Evolutionary conservation across 164 flowering plant genomes (phyloP).

Genomic region (Brasenia schreberi): DNA sequence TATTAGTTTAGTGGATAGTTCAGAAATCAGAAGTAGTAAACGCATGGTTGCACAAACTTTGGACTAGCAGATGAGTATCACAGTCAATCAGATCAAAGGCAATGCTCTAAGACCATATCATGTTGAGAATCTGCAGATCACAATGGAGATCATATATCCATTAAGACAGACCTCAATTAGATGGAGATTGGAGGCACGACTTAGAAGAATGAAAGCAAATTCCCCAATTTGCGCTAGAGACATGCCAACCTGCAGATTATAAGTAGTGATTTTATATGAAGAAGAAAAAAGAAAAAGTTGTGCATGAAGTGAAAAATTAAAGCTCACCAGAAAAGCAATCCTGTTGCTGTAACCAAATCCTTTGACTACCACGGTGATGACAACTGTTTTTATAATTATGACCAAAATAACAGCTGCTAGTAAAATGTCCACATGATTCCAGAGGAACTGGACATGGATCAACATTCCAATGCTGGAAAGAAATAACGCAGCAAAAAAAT

Average conservation of each 20-base stretch:
- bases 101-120: too few relatives aligned
- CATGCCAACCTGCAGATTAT: conserved; percentile 69
- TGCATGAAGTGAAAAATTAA: neutral
- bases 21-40: too few relatives aligned
- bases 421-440: conserved; percentile 93
- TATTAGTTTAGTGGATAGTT: too few relatives aligned
- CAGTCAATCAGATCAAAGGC: neutral
- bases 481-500: conserved; percentile 94
- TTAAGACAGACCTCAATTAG: conserved; percentile 68
- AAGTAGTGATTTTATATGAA: neutral
- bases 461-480: conserved; percentile 98
- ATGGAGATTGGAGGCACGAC: conserved; percentile 93
- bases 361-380: conserved; percentile 59
- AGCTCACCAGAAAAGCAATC: conserved; percentile 69
- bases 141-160: neutral
- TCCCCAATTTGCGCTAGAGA: conserved; percentile 96
- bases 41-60: neutral
- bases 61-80: neutral
- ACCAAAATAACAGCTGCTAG: conserved; percentile 86
- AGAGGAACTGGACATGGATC: conserved; percentile 88
- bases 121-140: too few relatives aligned
- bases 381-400: conserved; percentile 62
- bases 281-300: neutral
- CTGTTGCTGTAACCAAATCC: conserved; percentile 84
- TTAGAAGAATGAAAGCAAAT: conserved; percentile 93